These are phyloP conservation scores for Hymenotorrendiella dingleyae DNA, from an alignment of 2,329 filamentous ascomycete species.

Conservation along the genomic window DNA sequence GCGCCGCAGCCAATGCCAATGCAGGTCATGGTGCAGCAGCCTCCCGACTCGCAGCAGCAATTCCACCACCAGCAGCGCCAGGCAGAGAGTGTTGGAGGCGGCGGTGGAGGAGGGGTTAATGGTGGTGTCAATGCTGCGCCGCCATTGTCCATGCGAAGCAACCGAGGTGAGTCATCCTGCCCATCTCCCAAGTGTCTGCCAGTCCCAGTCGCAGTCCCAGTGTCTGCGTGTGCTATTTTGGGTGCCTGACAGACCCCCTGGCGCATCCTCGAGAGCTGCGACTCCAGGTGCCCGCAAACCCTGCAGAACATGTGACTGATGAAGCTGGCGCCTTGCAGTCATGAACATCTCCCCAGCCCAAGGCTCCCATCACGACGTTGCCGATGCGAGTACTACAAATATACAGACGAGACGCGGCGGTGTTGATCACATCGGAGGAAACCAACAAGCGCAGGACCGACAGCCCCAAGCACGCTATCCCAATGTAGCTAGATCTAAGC, in stretches of 20 bases:
- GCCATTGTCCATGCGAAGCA: slow-evolving; percentile 3
- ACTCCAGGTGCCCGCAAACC: too few relatives aligned
- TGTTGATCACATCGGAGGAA: neutral
- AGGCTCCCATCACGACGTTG: slow-evolving; percentile 3
- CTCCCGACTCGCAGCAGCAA: slow-evolving; percentile 1
- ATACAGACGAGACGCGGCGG: slow-evolving; percentile 9
- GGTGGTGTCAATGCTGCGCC: slow-evolving; percentile 8
- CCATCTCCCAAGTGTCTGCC: neutral
- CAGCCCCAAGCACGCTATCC: too few relatives aligned
- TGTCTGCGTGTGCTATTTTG: neutral
- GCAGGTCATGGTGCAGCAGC: slow-evolving; percentile 1
- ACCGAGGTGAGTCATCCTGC: slow-evolving; percentile 16
- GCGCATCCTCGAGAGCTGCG: too few relatives aligned
- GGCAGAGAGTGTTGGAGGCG: slow-evolving; percentile 16
- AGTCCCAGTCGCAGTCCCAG: neutral
- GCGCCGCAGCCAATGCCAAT: slow-evolving; percentile 7
- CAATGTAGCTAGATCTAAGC: slow-evolving; percentile 5
- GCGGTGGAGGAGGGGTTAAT: too few relatives aligned
- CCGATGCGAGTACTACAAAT: slow-evolving; percentile 1
- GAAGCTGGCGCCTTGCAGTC: slow-evolving; percentile 5
- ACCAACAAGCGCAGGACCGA: too few relatives aligned
- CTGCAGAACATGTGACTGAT: slow-evolving; percentile 23
- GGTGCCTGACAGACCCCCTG: neutral
- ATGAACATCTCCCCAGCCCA: slow-evolving; percentile 6
- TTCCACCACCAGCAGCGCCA: slow-evolving; percentile 7